These are phyloP conservation scores for Entamoeba moshkovskii DNA, from an alignment of 208 protist species.

Conservation along the genomic window DNA sequence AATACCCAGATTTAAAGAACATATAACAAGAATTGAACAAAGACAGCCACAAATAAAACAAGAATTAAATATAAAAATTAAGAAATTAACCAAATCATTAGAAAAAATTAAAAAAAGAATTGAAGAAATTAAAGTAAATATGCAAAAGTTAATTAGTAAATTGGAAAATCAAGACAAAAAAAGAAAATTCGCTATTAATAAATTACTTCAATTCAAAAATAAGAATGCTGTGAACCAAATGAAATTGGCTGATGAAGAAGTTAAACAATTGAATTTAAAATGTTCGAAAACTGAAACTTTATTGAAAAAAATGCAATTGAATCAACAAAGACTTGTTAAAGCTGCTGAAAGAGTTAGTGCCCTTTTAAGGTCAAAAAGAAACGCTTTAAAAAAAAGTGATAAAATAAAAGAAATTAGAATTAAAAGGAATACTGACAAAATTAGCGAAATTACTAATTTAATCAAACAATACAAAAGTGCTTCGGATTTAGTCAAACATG, in stretches of 20 bases:
- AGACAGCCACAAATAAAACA: not conserved
- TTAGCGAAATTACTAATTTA: not conserved
- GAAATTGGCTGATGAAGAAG: not conserved
- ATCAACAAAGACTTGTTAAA: not conserved
- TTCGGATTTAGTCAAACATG: too few relatives aligned
- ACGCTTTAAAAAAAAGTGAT: not conserved
- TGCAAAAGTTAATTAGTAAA: not conserved
- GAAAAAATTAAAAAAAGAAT: not conserved
- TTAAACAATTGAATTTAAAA: not conserved
- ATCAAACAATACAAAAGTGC: not conserved
- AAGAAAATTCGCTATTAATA: not conserved
- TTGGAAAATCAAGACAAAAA: not conserved
- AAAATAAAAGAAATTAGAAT: not conserved
- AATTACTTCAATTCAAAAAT: not conserved
- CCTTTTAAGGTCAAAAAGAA: not conserved
- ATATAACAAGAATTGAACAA: not conserved
- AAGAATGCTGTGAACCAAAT: not conserved
- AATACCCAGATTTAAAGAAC: not conserved
- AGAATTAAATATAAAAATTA: not conserved
- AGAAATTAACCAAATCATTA: not conserved
- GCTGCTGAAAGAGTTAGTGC: not conserved
- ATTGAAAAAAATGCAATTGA: not conserved
- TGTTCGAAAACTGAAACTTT: not conserved
- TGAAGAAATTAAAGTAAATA: not conserved
- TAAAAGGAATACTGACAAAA: not conserved